phyloP scores from a whole-genome alignment of 192 early-diverging fungal species.

The Coemansia sp. region DNA sequence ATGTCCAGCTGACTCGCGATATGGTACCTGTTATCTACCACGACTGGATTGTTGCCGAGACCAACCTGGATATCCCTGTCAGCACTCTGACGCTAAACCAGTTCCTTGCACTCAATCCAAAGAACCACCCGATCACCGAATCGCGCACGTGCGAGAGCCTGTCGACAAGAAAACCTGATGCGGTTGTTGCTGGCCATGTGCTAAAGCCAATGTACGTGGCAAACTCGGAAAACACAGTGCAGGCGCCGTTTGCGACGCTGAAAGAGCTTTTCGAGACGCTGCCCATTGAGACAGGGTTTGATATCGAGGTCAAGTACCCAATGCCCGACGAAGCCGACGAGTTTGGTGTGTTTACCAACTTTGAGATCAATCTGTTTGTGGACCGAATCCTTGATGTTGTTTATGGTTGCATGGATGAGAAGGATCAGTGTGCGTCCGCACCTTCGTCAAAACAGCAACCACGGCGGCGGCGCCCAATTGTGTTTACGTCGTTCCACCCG shows the following conservation, averaged over 20 bases:
- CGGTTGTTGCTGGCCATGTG: conserved; percentile 5
- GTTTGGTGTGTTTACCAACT: conserved; percentile 61
- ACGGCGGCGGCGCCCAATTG: conserved; percentile 61
- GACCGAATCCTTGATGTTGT: conserved; percentile 82
- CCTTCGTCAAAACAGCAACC: background rate
- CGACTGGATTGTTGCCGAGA: conserved; percentile 82
- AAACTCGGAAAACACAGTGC: conserved; percentile 77
- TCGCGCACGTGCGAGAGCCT: conserved; percentile 33
- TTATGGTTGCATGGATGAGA: conserved; percentile 40
- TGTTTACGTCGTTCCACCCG: conserved; percentile 93
- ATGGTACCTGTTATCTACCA: conserved; percentile 86
- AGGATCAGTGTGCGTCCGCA: no score
- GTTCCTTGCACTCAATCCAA: conserved; percentile 60
- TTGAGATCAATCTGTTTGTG: conserved; percentile 83
- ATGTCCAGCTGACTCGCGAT: conserved; percentile 92
- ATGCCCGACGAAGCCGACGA: conserved; percentile 86
- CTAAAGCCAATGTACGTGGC: conserved; percentile 61
- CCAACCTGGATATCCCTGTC: conserved; percentile 67
- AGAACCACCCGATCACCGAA: conserved; percentile 12
- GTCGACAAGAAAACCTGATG: background rate
- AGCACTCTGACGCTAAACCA: conserved; percentile 66
- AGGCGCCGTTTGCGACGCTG: conserved; percentile 84
- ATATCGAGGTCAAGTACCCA: conserved; percentile 96
- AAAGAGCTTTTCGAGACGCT: conserved; percentile 74
- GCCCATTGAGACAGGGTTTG: conserved; percentile 77